Percentiles rank a stretch among this genome's conserved stretches.
These are phyloP conservation scores for Syzygium oleosum DNA, from an alignment of 345 rosid genomes.

Conservation along the genomic window DNA sequence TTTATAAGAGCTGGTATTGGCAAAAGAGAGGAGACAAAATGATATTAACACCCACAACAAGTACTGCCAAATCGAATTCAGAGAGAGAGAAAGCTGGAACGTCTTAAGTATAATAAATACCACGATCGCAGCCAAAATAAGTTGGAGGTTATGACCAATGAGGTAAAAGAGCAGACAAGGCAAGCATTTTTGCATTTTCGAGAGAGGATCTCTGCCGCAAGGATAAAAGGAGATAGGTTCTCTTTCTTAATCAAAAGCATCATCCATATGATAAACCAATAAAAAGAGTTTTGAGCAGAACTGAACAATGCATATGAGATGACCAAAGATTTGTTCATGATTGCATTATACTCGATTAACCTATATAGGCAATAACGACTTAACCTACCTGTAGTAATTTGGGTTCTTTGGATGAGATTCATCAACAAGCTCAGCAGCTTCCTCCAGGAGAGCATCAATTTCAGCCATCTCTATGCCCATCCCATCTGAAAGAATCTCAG, in stretches of 20 bases:
- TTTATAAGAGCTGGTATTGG: conserved; percentile 49
- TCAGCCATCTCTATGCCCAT: conserved; percentile 57
- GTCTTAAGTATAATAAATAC: neutral
- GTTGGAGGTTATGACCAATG: neutral
- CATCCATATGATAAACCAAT: neutral
- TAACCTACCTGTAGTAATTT: conserved; percentile 71
- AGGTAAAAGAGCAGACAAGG: neutral
- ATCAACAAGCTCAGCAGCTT: conserved; percentile 96
- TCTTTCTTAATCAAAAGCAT: neutral
- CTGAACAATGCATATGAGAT: neutral
- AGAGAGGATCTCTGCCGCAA: neutral
- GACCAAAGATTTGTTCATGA: neutral
- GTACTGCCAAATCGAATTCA: neutral
- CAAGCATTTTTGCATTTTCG: neutral
- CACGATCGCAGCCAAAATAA: neutral
- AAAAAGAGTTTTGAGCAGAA: neutral
- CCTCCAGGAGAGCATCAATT: conserved; percentile 76
- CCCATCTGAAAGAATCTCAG: conserved; percentile 50
- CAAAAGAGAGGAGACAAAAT: neutral
- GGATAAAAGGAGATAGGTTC: neutral
- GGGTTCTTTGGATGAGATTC: conserved; percentile 64
- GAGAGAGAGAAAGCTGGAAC: neutral
- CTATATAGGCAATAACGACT: too few relatives aligned
- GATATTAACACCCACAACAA: neutral
- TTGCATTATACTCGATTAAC: neutral